Base-by-base conservation (phyloP, 441 rosid genomes). In the Geranium incanum region DNA sequence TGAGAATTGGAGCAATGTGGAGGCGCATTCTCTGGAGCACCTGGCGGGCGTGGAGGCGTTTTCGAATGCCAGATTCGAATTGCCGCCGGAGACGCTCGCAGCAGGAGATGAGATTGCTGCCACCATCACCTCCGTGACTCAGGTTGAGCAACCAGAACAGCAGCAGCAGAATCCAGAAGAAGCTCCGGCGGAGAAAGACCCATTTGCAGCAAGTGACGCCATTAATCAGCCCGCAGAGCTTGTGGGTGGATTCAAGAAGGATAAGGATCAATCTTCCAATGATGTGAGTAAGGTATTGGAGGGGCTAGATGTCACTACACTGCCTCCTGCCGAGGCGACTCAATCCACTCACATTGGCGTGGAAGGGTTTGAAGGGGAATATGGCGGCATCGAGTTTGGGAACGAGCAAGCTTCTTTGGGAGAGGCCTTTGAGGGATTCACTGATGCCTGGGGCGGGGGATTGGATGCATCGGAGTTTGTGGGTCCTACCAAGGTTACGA, bases 311-410 rank as follows among this genome's bases (percentile, higher is more conserved):
- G 96, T 93, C 66, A 85, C 96, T 0, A 84, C 97, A 65, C 82
- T 93, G 79, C 98, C 97, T 1, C 96, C 98, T 2, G 98, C 98
- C 0, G 98, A 91, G 81, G 98, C 98, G 15, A 93, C 96, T 0
- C 95, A 89, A 70, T 93, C 98, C 13, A 93, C 97, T 0, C 89
- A 82, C 67, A 89, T 93, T 41, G 87, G 69, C 41, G 97, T 91
- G 13, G 98, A 93, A 81, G 97, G 97, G 33, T 93, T 93, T 50
- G 98, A 93, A 79, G 98, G 98, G 73, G 81, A 93, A 39, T 89
- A 93, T 50, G 95, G 97, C 66, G 97, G 98, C 55, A 91, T 93
- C 68, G 97, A 88, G 82, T 93, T 91, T 68, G 88, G 88, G 39
- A 84, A 78, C 12, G 97, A 93, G 67, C 93, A 91, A 80, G 85